Evolutionary conservation across 1,139 yeast genomes (phyloP).

Genomic region (Magnusiomyces ingens): DNA sequence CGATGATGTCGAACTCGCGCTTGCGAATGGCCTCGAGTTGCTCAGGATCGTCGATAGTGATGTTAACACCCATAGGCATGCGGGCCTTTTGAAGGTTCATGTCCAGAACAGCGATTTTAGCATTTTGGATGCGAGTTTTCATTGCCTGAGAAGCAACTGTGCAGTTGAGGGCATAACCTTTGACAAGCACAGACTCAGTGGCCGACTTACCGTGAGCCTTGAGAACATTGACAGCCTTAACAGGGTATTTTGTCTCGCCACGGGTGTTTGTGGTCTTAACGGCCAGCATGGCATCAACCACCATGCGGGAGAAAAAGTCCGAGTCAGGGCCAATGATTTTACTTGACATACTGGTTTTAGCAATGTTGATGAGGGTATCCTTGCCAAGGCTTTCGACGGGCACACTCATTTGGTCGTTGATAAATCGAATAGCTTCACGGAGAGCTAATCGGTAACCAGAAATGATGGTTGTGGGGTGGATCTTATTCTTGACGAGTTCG

Average conservation of each 20-base stretch:
- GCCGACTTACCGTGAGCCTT: slow-evolving; percentile 97
- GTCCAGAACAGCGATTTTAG: slow-evolving; percentile 90
- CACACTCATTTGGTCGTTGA: slow-evolving; percentile 75
- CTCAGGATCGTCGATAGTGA: slow-evolving; percentile 95
- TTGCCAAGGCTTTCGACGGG: slow-evolving; percentile 80
- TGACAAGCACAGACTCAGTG: slow-evolving; percentile 73
- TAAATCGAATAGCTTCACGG: slow-evolving; percentile 84
- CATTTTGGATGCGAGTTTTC: slow-evolving; percentile 65
- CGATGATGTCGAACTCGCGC: slow-evolving; percentile 85
- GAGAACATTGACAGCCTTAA: slow-evolving; percentile 90
- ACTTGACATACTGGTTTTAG: slow-evolving; percentile 95
- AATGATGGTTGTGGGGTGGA: slow-evolving; percentile 96
- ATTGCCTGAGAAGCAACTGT: slow-evolving; percentile 98
- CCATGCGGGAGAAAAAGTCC: slow-evolving; percentile 82
- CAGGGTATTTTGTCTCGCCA: slow-evolving; percentile 91
- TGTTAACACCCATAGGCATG: slow-evolving; percentile 98
- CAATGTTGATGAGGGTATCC: slow-evolving; percentile 70
- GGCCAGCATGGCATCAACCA: slow-evolving; percentile 87
- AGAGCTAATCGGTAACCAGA: slow-evolving; percentile 93
- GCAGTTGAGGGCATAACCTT: slow-evolving; percentile 95
- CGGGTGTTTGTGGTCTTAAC: slow-evolving; percentile 85
- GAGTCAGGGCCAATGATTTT: slow-evolving; percentile 96
- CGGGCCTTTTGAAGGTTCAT: slow-evolving; percentile 91
- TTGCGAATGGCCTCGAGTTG: slow-evolving; percentile 93
- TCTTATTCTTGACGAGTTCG: slow-evolving; percentile 85